Base-by-base conservation (phyloP, 768 basidiomycete genomes). In the Amyloporia xantha region DNA sequence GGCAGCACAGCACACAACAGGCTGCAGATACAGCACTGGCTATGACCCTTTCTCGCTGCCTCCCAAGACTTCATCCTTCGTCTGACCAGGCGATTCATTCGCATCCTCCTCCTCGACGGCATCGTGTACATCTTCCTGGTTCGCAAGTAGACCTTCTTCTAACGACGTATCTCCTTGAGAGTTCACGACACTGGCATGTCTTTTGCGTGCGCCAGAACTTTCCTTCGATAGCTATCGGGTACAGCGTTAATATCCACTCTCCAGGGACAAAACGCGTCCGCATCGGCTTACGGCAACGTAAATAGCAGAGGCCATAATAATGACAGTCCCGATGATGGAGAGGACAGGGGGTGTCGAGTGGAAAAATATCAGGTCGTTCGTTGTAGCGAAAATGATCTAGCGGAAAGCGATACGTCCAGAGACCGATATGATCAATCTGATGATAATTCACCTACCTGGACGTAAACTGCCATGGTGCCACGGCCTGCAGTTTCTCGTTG, bases 291-390 rank as follows among this genome's bases (percentile, higher is more conserved):
- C 84, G 9, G 78, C 84, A 30, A 84, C 76, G 60, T 78, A 87
- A n/a, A 82, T 53, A 0, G 86, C 86, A 10, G 78, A 74, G 2
- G 68, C 54, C 36, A 87, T 63, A 54, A 90, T 91, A 47, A 89
- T 77, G 3, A 67, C 41, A 1, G 79, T 81, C 0, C 90, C 90
- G 12, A 80, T 55, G 4, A 82, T 59, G 2, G 82, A 85, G 19
- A 84, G 68, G 1, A 69, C 53, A 1, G 82, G 74, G 0, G 86
- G 86, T 7, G 69, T 61, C 1, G 73, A 72, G 40, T 78, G 69
- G 63, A 91, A 87, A 55, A 86, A 74, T 33, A 84, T 52, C 2
- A 77, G 67, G 60, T 92, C 84, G 11, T 88, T 67, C 15, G 81
- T 59, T 3, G 75, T 68, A 0, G 85, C 80, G 57, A 82, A 90